A percentile compares a stretch with the other conserved stretches of the same genome.
Evolutionary conservation across 495 filamentous ascomycete species (phyloP).

Genomic region (Lophiotrema nucula): DNA sequence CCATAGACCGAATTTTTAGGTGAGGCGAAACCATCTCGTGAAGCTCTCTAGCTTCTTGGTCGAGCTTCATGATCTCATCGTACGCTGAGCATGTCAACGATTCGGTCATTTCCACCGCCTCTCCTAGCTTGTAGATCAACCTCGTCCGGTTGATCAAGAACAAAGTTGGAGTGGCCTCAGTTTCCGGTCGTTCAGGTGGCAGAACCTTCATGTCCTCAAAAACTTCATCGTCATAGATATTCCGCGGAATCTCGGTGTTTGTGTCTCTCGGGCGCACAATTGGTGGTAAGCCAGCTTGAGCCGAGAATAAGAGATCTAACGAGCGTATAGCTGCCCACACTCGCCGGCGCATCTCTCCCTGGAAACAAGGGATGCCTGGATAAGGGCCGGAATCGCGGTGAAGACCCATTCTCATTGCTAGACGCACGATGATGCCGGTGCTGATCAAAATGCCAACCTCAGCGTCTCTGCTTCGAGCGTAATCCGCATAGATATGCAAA

Average conservation of each 20-base stretch:
- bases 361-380: conserved; percentile 76
- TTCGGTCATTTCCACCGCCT: conserved; percentile 55
- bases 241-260: conserved; percentile 82
- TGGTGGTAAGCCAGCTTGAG: conserved; percentile 83
- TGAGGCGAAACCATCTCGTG: conserved; percentile 66
- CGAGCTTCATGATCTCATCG: conserved; percentile 76
- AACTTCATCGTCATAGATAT: conserved; percentile 92
- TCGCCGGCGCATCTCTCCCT: conserved; percentile 87
- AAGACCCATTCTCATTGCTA: conserved; percentile 94
- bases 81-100: conserved; percentile 57
- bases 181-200: conserved; percentile 68
- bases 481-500: conserved; percentile 81
- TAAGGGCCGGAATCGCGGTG: conserved; percentile 88
- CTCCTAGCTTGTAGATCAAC: conserved; percentile 61
- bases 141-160: conserved; percentile 83
- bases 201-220: conserved; percentile 72
- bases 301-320: conserved; percentile 83
- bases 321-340: conserved; percentile 84
- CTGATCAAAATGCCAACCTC: conserved; percentile 82
- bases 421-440: conserved; percentile 72
- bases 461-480: conserved; percentile 71
- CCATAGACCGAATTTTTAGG: conserved; percentile 66
- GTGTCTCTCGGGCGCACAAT: conserved; percentile 82
- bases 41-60: conserved; percentile 68
- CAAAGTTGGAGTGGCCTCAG: conserved; percentile 80